Conservation (phyloP, 148 eudicot species). For the Arbutus unedo region DNA sequence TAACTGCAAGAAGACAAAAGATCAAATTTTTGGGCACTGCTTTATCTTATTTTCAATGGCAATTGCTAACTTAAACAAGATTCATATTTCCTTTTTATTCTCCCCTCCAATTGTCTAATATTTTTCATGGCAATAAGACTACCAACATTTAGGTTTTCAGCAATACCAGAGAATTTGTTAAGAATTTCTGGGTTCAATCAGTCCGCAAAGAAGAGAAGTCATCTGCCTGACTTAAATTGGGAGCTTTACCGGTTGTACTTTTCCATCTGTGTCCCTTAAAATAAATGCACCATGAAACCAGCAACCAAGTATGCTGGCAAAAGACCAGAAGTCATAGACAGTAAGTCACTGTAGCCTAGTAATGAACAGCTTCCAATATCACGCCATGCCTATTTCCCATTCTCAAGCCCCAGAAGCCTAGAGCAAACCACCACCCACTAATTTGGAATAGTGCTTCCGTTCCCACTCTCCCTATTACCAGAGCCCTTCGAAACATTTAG, state of each 20-base stretch:
- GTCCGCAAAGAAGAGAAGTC: background rate
- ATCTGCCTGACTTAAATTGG: background rate
- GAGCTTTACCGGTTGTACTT: too few relatives aligned
- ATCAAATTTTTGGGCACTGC: background rate
- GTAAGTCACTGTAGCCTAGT: background rate
- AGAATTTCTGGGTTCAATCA: background rate
- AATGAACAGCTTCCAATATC: constrained; percentile 3
- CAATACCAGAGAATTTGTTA: background rate
- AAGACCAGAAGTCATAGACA: background rate
- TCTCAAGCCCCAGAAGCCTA: background rate
- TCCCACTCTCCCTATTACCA: background rate
- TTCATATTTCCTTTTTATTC: background rate
- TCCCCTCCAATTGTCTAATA: background rate
- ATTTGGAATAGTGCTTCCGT: background rate
- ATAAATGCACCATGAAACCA: background rate
- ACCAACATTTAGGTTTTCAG: background rate
- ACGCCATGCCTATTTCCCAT: background rate
- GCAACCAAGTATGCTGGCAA: background rate
- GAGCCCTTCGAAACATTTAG: background rate
- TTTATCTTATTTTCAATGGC: background rate
- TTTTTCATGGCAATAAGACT: background rate
- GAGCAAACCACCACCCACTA: background rate
- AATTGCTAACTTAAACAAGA: background rate
- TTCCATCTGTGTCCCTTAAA: background rate
- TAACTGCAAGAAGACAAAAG: background rate